Base-by-base conservation (phyloP, 371 early-diverging fungal genomes). In the Mycotypha africana region DNA sequence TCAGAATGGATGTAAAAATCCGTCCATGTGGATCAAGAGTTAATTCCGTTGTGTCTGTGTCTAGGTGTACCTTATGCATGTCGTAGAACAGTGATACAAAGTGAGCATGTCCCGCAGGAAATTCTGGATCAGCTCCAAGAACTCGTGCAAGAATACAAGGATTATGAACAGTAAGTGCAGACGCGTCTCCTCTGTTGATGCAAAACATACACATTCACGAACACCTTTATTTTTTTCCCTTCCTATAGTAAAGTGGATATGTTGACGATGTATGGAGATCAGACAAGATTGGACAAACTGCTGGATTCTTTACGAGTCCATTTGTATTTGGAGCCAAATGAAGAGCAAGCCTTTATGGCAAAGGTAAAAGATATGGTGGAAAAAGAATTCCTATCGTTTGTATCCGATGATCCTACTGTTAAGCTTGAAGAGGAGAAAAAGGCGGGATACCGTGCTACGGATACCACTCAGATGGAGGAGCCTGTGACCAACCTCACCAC, bases 111-210 rank as follows among this genome's bases (percentile, higher is more conserved):
- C 16, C 67, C 74, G 14, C 48, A 49, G 9, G 65, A 74, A 14
- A 58, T 77, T 22, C 64, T 75, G 35, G 42, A 62, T 22, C 77
- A 78, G 44, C 48, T 82, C 8, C 44, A 65, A 2, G 65, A 52
- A 15, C 39, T 81, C 22, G 58, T 79, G 4, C 45, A 67, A 2
- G 77, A 78, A 47, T 81, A 78, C 35, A 69, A 78, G 22, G 56
- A 64, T 23, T 72, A 82, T 52, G 70, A 78, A 37, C 79, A 82
- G 67, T 73, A 64, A 51, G 78, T 70, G 9, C 34, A 51, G n/a
- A n/a, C n/a, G n/a, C n/a, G n/a, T 33, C 22, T 44, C 15, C 46
- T 47, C 2, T n/a, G 28, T 2, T 25, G 20, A 22, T 2, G 20
- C n/a, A 2, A 10, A 34, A 10, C 30, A 9, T 9, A 14, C 5